A percentile compares a stretch with the other conserved stretches of the same genome.
These are phyloP conservation scores for Nigrospora osmanthi DNA, from an alignment of 2,329 filamentous ascomycete species.

Conservation along the genomic window DNA sequence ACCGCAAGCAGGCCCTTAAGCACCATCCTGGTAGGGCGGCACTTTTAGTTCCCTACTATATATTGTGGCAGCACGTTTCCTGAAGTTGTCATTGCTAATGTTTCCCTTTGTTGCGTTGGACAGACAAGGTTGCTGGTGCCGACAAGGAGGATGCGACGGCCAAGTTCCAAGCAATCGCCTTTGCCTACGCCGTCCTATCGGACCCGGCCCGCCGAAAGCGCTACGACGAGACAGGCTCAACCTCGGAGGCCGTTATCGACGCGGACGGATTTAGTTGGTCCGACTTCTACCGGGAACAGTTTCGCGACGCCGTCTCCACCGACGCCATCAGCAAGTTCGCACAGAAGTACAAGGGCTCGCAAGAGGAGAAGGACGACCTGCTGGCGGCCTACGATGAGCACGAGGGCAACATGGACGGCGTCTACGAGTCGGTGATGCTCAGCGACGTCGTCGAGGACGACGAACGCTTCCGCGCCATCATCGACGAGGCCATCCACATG, in stretches of 20 bases:
- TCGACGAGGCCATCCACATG: slow-evolving; percentile 69
- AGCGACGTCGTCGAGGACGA: slow-evolving; percentile 81
- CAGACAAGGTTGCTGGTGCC: slow-evolving; percentile 68
- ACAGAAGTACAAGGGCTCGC: slow-evolving; percentile 72
- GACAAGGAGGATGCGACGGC: slow-evolving; percentile 66
- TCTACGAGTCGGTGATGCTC: slow-evolving; percentile 83
- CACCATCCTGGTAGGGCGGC: slow-evolving; percentile 68
- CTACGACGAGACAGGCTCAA: slow-evolving; percentile 87
- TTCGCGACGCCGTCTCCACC: slow-evolving; percentile 64
- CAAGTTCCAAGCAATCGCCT: slow-evolving; percentile 84
- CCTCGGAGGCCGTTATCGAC: slow-evolving; percentile 71
- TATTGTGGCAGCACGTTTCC: neutral
- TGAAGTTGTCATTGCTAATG: neutral
- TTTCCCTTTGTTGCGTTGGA: neutral
- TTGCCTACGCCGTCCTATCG: slow-evolving; percentile 89
- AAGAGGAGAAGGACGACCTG: slow-evolving; percentile 75
- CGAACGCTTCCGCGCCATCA: slow-evolving; percentile 70
- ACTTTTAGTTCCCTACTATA: neutral
- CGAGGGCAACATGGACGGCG: slow-evolving; percentile 65
- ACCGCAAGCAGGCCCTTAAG: slow-evolving; percentile 82
- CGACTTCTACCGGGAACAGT: slow-evolving; percentile 82
- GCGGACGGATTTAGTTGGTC: slow-evolving; percentile 82
- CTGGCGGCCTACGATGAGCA: slow-evolving; percentile 65
- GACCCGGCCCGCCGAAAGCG: slow-evolving; percentile 72
- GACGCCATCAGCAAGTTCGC: slow-evolving; percentile 72